These are phyloP conservation scores for Pythium sukuiense DNA, from an alignment of 352 stramenopile species.

Conservation along the genomic window DNA sequence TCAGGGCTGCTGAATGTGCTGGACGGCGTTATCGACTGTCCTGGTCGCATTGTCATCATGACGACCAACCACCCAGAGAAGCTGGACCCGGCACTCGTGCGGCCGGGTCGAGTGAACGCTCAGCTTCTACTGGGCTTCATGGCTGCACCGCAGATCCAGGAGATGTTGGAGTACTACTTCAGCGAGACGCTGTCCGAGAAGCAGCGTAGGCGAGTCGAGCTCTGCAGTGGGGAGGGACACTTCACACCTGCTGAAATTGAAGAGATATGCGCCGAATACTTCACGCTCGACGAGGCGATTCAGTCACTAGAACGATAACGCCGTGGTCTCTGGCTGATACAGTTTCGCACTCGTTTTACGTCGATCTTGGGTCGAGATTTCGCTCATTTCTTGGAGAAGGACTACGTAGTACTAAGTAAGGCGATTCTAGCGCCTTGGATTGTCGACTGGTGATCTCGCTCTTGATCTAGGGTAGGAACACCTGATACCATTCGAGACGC, in stretches of 20 bases:
- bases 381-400: too few relatives aligned
- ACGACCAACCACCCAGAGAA: constrained; percentile 93
- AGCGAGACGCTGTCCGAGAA: constrained; percentile 29
- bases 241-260: constrained; percentile 49
- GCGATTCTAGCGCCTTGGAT: too few relatives aligned
- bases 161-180: constrained; percentile 82
- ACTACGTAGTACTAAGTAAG: too few relatives aligned
- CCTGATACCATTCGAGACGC: too few relatives aligned
- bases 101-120: constrained; percentile 89
- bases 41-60: constrained; percentile 91
- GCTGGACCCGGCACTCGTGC: constrained; percentile 90
- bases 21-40: constrained; percentile 89
- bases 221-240: background rate
- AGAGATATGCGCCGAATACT: constrained; percentile 52
- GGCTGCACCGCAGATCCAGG: constrained; percentile 33
- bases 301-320: background rate
- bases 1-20: constrained; percentile 88
- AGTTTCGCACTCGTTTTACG: too few relatives aligned
- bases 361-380: too few relatives aligned
- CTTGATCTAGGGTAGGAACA: too few relatives aligned
- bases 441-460: too few relatives aligned
- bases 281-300: constrained; percentile 14
- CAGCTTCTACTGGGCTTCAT: constrained; percentile 79
- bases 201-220: constrained; percentile 18
- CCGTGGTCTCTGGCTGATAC: too few relatives aligned